Percentiles rank a stretch among this genome's conserved stretches.
phyloP scores from a whole-genome alignment of 2,329 filamentous ascomycete species.

The Ophiostoma novo-ulmi region DNA sequence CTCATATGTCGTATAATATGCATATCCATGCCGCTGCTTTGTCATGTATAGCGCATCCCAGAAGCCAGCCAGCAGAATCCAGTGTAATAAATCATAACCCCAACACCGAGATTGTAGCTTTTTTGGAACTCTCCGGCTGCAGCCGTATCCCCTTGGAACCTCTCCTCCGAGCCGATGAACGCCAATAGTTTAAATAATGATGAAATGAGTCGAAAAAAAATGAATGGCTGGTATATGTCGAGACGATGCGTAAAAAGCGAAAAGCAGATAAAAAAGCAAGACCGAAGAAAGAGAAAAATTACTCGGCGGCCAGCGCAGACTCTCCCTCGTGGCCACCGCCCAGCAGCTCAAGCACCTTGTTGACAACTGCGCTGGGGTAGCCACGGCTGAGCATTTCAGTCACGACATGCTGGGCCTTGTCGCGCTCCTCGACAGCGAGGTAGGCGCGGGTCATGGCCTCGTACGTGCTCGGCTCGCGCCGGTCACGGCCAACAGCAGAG shows the following conservation, averaged over 20 bases:
- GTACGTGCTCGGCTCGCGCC: slow-evolving; percentile 94
- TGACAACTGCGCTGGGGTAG: slow-evolving; percentile 85
- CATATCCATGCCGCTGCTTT: slow-evolving; percentile 5
- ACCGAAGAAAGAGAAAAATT: slow-evolving; percentile 14
- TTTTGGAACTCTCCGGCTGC: slow-evolving; percentile 13
- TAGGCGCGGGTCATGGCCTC: slow-evolving; percentile 97
- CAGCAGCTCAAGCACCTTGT: slow-evolving; percentile 89
- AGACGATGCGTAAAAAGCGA: not conserved
- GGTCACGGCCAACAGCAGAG: slow-evolving; percentile 66
- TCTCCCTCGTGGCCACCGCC: slow-evolving; percentile 39
- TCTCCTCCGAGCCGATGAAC: slow-evolving; percentile 9
- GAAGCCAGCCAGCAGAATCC: not conserved
- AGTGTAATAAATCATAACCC: not conserved
- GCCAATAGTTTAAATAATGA: not conserved
- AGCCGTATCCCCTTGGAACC: not conserved
- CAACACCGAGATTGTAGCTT: slow-evolving; percentile 8
- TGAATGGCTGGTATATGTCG: slow-evolving; percentile 11
- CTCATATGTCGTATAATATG: not conserved
- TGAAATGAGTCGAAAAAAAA: slow-evolving; percentile 11
- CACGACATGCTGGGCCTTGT: slow-evolving; percentile 70
- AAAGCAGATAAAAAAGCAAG: too few relatives aligned
- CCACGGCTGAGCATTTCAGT: slow-evolving; percentile 85
- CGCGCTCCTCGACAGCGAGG: slow-evolving; percentile 74
- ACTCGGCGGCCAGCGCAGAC: slow-evolving; percentile 20
- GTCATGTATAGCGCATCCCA: not conserved